These are phyloP conservation scores for Penicillium silybi DNA, from an alignment of 495 filamentous ascomycete species.

Conservation along the genomic window DNA sequence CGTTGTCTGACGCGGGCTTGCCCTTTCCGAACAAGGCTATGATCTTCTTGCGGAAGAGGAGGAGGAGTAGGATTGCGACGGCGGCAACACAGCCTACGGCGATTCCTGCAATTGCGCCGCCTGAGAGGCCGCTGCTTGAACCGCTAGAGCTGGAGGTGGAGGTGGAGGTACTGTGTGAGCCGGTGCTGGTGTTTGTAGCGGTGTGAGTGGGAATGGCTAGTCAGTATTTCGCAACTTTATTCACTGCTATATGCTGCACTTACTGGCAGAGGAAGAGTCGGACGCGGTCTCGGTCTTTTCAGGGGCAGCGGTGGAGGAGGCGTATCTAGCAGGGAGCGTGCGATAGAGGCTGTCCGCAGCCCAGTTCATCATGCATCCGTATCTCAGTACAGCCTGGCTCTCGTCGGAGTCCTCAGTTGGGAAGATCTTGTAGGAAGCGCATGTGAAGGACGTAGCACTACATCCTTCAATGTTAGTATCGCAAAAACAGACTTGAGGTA, in stretches of 20 bases:
- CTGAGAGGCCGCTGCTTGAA: background rate
- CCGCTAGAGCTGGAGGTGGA: background rate
- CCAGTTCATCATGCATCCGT: conserved; percentile 9
- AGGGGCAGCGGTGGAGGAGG: conserved; percentile 1
- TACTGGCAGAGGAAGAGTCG: conserved; percentile 3
- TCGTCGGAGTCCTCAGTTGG: conserved; percentile 2
- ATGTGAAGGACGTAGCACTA: background rate
- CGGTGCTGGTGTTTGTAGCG: background rate
- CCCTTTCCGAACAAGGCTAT: conserved; percentile 1
- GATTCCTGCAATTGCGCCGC: conserved; percentile 11
- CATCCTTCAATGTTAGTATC: background rate
- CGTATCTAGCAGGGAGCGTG: conserved; percentile 7
- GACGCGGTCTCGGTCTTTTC: background rate
- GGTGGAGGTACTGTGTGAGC: background rate
- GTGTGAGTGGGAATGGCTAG: background rate
- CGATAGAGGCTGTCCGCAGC: conserved; percentile 12
- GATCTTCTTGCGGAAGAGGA: conserved; percentile 8
- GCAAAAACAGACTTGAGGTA: no score
- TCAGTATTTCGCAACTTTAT: background rate
- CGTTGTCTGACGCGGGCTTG: background rate
- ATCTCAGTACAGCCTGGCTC: background rate
- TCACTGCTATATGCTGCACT: background rate
- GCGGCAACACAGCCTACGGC: conserved; percentile 6
- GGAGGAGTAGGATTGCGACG: background rate
- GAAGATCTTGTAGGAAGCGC: conserved; percentile 8